These are phyloP conservation scores for Nepenthes mirabilis DNA, from an alignment of 148 eudicot genomes.

Conservation along the genomic window DNA sequence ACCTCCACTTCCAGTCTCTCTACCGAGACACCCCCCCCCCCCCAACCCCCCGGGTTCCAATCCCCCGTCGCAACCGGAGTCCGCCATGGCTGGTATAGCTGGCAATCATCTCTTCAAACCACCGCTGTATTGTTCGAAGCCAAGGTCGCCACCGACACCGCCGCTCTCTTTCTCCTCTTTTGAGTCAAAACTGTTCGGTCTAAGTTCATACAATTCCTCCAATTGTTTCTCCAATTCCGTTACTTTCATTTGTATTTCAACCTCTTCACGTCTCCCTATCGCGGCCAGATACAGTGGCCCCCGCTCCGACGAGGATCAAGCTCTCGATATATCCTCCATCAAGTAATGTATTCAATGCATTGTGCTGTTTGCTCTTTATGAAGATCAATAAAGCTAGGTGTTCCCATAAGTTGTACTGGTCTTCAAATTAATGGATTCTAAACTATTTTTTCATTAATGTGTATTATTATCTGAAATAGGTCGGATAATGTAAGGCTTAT, in stretches of 20 bases:
- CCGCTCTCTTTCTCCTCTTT: constrained; percentile 11
- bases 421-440: not conserved
- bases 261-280: constrained; percentile 12
- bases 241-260: constrained; percentile 9
- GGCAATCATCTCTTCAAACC: not conserved
- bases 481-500: constrained; percentile 64
- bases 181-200: constrained; percentile 19
- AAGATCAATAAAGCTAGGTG: no score
- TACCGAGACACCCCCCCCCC: no score
- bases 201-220: constrained; percentile 13
- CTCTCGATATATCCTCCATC: constrained; percentile 37
- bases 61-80: not conserved
- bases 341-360: constrained; percentile 15
- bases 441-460: constrained; percentile 4
- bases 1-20: no score
- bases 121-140: not conserved
- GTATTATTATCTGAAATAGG: constrained; percentile 27
- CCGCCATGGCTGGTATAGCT: not conserved
- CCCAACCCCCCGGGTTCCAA: no score
- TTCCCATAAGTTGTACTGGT: not conserved
- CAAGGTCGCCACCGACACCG: not conserved
- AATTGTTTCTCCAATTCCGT: constrained; percentile 1
- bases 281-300: constrained; percentile 37
- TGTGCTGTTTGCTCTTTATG: not conserved
- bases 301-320: constrained; percentile 31